A percentile compares a stretch with the other conserved stretches of the same genome.
phyloP scores from a whole-genome alignment of 305 asterid genomes.

The Solanum hybrid region DNA sequence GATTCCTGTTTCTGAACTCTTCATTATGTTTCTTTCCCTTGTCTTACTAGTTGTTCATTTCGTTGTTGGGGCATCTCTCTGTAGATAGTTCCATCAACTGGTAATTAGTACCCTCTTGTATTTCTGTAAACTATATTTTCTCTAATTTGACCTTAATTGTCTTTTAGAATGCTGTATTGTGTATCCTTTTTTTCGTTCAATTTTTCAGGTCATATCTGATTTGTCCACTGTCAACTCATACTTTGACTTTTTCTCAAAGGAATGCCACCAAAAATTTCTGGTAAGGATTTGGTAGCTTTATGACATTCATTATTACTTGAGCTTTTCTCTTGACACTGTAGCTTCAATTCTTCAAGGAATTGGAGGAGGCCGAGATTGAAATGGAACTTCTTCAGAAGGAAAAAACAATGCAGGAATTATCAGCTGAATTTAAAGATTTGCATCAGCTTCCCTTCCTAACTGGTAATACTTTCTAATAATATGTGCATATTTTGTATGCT shows the following conservation, averaged over 20 bases:
- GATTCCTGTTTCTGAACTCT: neutral
- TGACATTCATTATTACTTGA: neutral
- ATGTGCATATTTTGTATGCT: neutral
- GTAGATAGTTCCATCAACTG: neutral
- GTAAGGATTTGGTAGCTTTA: constrained; percentile 26
- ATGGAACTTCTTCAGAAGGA: constrained; percentile 78
- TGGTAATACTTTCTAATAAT: constrained; percentile 18
- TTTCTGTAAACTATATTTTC: neutral
- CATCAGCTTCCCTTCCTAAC: constrained; percentile 49
- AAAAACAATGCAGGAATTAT: constrained; percentile 32
- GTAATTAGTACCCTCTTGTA: neutral
- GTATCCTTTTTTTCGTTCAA: constrained; percentile 4
- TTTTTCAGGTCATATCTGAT: constrained; percentile 72
- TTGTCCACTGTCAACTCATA: constrained; percentile 68
- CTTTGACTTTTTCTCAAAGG: constrained; percentile 69
- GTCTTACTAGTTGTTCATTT: neutral
- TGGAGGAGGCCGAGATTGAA: constrained; percentile 95
- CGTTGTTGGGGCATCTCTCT: neutral
- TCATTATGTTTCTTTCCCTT: neutral
- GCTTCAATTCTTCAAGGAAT: constrained; percentile 44
- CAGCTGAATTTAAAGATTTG: constrained; percentile 49
- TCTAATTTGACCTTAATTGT: neutral
- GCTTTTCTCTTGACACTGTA: constrained; percentile 9
- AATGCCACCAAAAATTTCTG: constrained; percentile 54
- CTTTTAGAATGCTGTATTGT: neutral